Base-by-base conservation (phyloP, 108 stramenopile genomes). In the Stephanodiscus minutulus region DNA sequence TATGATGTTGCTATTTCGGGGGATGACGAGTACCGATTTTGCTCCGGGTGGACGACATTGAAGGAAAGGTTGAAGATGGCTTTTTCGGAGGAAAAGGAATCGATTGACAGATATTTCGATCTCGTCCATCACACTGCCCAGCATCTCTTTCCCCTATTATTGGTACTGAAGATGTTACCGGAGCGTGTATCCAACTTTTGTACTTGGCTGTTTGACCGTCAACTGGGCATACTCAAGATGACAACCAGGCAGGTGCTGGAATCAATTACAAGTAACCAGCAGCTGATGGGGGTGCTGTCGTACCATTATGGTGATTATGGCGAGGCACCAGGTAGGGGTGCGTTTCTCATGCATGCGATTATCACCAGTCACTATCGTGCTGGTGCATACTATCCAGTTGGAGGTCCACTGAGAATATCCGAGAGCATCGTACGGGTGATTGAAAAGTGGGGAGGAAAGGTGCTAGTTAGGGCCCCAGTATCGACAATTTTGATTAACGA, bases 291-390 rank as follows among this genome's bases (percentile, higher is more conserved):
- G 20, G 72, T 80, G 21, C 25, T 80, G 9, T 66, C 67, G 22
- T 73, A 73, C 43, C 46, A 50, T 21, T 73, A 65, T 54, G 79
- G 79, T 17, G 79, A 80, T 52, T 80, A 73, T 54, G 79, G 79
- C 13, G 73, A 74, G 31, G 8, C 41, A 0, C 72, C 72, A 24
- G 29, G 17, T 20, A 61, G 59, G 28, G 65, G 68, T 0, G 56
- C 56, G 0, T 80, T 73, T 41, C 59, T 60, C 13, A 60, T 80
- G 66, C 58, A 80, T 69, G 73, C 79, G 5, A 41, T 67, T 12
- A 70, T 80, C 31, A 35, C 35, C 18, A 29, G 28, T 10, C 79
- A 80, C 54, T 73, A 65, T 27, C 43, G 36, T 29, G 39, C 27
- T 18, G 79, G 79, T 27, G 64, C 64, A 15, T 80, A 61, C 47